These are phyloP conservation scores for Coemansia sp. DNA, from an alignment of 192 early-diverging fungal genomes.

Conservation along the genomic window DNA sequence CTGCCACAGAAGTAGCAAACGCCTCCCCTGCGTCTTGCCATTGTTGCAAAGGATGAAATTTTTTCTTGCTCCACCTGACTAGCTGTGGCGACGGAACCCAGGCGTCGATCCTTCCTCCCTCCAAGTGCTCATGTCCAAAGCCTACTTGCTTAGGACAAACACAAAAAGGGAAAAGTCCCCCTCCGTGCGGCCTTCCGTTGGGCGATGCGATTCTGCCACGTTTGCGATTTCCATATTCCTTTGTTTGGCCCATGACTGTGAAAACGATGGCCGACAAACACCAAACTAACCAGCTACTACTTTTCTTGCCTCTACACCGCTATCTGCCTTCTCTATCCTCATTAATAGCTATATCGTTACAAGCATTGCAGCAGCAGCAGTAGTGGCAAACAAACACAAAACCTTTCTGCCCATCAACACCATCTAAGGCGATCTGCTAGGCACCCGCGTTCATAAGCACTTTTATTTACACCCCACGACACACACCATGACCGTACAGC, in stretches of 20 bases:
- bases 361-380: background rate
- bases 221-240: no score
- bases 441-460: background rate
- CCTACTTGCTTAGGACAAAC: background rate
- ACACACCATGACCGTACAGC: slow-evolving; percentile 35
- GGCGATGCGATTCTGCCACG: no score
- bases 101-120: background rate
- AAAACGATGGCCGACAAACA: background rate
- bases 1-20: no score
- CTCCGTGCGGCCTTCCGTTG: background rate
- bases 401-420: background rate
- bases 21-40: no score
- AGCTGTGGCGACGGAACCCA: background rate
- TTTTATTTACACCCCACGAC: background rate
- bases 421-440: background rate
- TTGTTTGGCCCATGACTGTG: background rate
- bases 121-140: background rate
- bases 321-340: background rate
- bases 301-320: background rate
- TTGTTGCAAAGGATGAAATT: no score
- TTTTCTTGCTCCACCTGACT: background rate
- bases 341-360: background rate
- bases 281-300: background rate
- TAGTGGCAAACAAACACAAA: background rate
- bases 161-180: background rate